Base-by-base conservation (phyloP, 345 rosid species). In the Pistacia integerrima region DNA sequence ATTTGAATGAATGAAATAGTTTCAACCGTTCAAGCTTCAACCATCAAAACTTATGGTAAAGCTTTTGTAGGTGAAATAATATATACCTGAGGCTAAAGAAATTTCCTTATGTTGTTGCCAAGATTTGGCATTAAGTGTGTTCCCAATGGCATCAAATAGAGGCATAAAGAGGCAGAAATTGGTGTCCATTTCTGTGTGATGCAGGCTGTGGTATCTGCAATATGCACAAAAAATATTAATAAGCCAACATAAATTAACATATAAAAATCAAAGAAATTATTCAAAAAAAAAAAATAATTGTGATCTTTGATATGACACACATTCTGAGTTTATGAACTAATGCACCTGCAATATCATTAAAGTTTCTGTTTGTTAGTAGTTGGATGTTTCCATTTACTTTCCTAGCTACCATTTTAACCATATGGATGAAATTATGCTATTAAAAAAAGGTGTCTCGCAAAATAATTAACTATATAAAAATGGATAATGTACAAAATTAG, bases 161-260 rank as follows among this genome's bases (percentile, higher is more conserved):
- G 99, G 99, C 98, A 97, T 94, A 77, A 94, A 92, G 51, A 97
- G 91, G 87, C 99, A 97, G 82, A 91, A 97, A 63, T 97, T 97
- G 77, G 96, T 86, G 77, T 78, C 87, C 90, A 75, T 87, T 11
- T 92, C 93, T 20, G 82, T 76, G 81, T 94, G 99, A 79, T 97
- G 99, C 74, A 94, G 82, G 80, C 82, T 89, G 77, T 97, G 97
- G 79, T 97, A 97, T 67, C 98, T 97, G 88, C 75, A 64, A 20
- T 41, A 41, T 41, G 46, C 46, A 41, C 9, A 41, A 41, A 41
- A 25, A 25, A 25, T 25, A 41, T 41, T 1, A 77, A 13, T 20
- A 72, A 25, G 62, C 28, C 67, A 56, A 44, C 65, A 38, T 17
- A 55, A 70, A 69, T 2, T 35, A 17, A 6, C 5, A 0, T 13